Percentiles rank a stretch among this genome's conserved stretches.
These are phyloP conservation scores for Cyberlindnera mrakii DNA, from an alignment of 805 yeast species.

Conservation along the genomic window DNA sequence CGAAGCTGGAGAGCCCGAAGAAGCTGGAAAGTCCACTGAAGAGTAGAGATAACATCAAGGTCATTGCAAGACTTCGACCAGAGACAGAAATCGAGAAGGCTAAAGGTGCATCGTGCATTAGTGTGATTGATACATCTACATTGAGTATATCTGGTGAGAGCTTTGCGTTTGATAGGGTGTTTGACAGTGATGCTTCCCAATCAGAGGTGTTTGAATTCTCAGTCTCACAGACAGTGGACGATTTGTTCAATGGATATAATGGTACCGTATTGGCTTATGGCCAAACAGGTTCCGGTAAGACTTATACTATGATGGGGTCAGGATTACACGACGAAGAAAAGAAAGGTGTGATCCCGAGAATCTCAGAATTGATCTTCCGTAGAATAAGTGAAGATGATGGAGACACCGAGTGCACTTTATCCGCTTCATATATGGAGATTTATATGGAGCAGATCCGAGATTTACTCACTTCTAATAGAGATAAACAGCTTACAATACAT, in stretches of 20 bases:
- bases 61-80: conserved; percentile 71
- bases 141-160: conserved; percentile 13
- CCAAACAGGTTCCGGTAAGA: conserved; percentile 73
- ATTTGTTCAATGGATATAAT: conserved; percentile 68
- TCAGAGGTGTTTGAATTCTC: conserved; percentile 52
- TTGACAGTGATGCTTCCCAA: conserved; percentile 47
- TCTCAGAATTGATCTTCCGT: conserved; percentile 58
- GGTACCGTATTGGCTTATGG: conserved; percentile 78
- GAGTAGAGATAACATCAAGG: conserved; percentile 42
- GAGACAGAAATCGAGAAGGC: conserved; percentile 30
- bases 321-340: conserved; percentile 18
- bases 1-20: neutral
- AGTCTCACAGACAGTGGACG: conserved; percentile 57
- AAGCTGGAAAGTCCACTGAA: neutral
- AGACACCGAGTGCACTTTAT: conserved; percentile 52
- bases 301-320: conserved; percentile 71
- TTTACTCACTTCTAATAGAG: conserved; percentile 40
- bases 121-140: conserved; percentile 8
- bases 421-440: conserved; percentile 73
- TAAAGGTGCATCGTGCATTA: conserved; percentile 3
- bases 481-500: conserved; percentile 40
- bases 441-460: conserved; percentile 75
- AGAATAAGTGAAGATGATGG: conserved; percentile 37
- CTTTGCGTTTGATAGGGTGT: conserved; percentile 65
- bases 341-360: conserved; percentile 67